Conservation (phyloP, 345 rosid genomes). For the Eucalyptus cloeziana region DNA sequence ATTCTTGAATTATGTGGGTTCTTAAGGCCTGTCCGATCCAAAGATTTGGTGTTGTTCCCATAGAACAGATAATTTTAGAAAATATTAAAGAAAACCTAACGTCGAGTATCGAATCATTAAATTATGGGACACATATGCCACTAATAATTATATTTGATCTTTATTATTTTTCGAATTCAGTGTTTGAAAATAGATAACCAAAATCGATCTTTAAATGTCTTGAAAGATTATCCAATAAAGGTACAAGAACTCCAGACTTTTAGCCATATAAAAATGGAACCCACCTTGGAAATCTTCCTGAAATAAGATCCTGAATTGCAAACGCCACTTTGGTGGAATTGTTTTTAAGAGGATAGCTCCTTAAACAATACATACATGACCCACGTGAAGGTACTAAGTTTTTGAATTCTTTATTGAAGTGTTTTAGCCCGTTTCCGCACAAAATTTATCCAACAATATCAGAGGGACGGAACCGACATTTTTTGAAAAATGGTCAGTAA, state of each 20-base stretch:
- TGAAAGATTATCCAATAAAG: not conserved
- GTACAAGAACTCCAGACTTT: not conserved
- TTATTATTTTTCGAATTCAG: not conserved
- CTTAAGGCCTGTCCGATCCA: not conserved
- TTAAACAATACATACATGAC: not conserved
- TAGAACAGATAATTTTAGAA: not conserved
- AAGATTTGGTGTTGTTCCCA: not conserved
- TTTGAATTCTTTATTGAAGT: not conserved
- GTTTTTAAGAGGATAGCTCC: not conserved
- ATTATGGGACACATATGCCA: not conserved
- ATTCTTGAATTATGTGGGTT: not conserved
- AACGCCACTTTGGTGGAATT: not conserved
- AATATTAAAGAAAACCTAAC: not conserved
- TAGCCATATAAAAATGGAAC: not conserved
- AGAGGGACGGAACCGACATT: not conserved
- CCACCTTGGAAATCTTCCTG: not conserved
- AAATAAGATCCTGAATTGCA: not conserved
- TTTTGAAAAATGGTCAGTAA: not conserved
- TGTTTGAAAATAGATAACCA: not conserved
- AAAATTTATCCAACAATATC: not conserved
- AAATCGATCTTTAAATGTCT: not conserved
- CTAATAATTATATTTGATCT: not conserved
- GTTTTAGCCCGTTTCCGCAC: not conserved
- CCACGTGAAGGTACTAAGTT: not conserved
- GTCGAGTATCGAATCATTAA: fast-evolving